Conservation (phyloP, 352 stramenopile genomes). For the Phytophthora citrophthora region DNA sequence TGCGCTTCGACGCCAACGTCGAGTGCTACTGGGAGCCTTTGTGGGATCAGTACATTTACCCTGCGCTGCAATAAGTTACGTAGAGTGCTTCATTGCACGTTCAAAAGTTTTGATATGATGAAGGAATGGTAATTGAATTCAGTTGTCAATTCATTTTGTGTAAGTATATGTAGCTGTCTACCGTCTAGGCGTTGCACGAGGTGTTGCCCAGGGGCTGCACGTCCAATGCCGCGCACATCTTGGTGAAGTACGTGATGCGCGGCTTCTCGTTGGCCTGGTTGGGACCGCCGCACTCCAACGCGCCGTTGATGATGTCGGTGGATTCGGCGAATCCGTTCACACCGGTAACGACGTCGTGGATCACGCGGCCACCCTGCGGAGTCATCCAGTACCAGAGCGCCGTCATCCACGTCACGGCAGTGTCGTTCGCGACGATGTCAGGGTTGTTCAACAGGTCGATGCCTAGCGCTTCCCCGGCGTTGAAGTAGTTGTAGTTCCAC, state of each 20-base stretch:
- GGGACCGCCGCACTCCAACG: slow-evolving; percentile 48
- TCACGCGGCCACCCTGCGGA: slow-evolving; percentile 43
- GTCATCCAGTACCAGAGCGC: slow-evolving; percentile 68
- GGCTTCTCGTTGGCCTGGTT: slow-evolving; percentile 46
- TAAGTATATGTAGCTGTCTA: not conserved
- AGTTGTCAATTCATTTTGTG: slow-evolving; percentile 4
- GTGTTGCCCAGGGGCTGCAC: slow-evolving; percentile 39
- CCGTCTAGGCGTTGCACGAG: slow-evolving; percentile 43
- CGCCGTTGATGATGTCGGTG: slow-evolving; percentile 60
- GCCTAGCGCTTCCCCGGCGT: slow-evolving; percentile 38
- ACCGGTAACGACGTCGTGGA: slow-evolving; percentile 48
- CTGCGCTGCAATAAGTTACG: slow-evolving; percentile 5
- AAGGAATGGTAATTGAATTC: not conserved
- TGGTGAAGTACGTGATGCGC: slow-evolving; percentile 39
- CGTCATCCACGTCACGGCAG: slow-evolving; percentile 48
- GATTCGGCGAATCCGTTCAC: slow-evolving; percentile 46
- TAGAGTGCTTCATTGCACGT: too few species aligned
- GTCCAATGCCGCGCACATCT: slow-evolving; percentile 38
- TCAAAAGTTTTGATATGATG: slow-evolving; percentile 1
- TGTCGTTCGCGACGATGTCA: slow-evolving; percentile 46
- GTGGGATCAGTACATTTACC: slow-evolving; percentile 89
- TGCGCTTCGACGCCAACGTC: slow-evolving; percentile 79
- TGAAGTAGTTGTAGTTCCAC: slow-evolving; percentile 68
- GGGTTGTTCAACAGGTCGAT: slow-evolving; percentile 49
- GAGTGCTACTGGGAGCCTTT: slow-evolving; percentile 71